Evolutionary conservation across 768 basidiomycete genomes (phyloP), one percentile per base, ranked within the genome.

Genomic region (Pluteus cervinus): DNA sequence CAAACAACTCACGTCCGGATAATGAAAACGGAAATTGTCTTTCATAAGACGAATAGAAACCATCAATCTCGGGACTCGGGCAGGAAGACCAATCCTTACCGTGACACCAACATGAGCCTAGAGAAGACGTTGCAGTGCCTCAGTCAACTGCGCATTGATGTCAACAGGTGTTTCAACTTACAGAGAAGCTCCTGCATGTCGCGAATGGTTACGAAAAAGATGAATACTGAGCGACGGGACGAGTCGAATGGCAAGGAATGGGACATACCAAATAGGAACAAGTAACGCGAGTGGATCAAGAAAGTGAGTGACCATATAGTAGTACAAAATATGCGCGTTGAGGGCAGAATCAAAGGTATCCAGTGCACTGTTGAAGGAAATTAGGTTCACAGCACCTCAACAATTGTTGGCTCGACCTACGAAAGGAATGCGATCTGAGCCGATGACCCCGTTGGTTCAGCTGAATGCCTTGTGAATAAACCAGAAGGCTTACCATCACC

Each of bases 21-120:
- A 29, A 73, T 55, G 44, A 72, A 73, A 45, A 76, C 65, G 10
- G 68, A 66, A 25, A 72, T 35, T 0, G 66, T 61, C 76, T 79
- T 37, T 16, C 39, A 15, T 7, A n/a, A n/a, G n/a, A n/a, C n/a
- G n/a, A n/a, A n/a, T n/a, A n/a, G n/a, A n/a, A n/a, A n/a, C n/a
- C n/a, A n/a, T n/a, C n/a, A n/a, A n/a, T n/a, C n/a, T n/a, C n/a
- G n/a, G n/a, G 28, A 3, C 25, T 14, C 37, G 5, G 9, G 32
- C 9, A 9, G 14, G 28, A 21, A 39, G 11, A 20, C 20, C 33
- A 14, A 18, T 11, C 47, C 71, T 57, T 41, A 76, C 76, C 7
- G 76, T 81, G 5, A 69, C 58, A 0, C 66, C 54, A 4, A 75
- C 73, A 52, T 78, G 74, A n/a, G 71, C 53, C 76, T 79, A n/a